Percentiles rank a stretch among this genome's conserved stretches.
Conservation (phyloP, 2,329 filamentous ascomycete genomes). For the Xylaria sp. region DNA sequence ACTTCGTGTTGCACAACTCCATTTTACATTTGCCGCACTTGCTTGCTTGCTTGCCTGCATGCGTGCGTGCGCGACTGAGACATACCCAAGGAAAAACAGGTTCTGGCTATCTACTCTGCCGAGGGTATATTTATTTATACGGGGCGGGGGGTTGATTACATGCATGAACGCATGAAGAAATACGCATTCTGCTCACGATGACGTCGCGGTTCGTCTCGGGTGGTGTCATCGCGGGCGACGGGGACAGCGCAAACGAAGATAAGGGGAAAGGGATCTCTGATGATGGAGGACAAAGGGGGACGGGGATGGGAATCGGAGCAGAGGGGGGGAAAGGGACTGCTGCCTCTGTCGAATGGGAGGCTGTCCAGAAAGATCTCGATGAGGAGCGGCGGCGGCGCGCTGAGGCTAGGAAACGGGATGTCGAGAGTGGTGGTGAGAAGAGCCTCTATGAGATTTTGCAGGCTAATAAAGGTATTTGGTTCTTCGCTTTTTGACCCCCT, state of each 20-base stretch:
- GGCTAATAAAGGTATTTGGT: constrained; percentile 72
- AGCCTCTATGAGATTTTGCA: constrained; percentile 79
- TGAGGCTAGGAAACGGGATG: constrained; percentile 58
- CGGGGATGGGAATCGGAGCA: too few relatives aligned
- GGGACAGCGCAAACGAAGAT: neutral
- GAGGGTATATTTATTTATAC: neutral
- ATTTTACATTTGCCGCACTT: too few relatives aligned
- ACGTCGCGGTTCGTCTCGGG: constrained; percentile 66
- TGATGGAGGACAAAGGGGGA: neutral
- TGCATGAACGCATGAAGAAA: neutral
- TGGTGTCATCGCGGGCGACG: constrained; percentile 59
- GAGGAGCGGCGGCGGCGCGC: constrained; percentile 65
- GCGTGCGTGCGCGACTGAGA: neutral
- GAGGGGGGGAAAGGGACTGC: neutral
- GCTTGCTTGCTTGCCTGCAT: neutral
- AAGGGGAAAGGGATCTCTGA: neutral
- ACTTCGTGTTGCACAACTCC: too few relatives aligned
- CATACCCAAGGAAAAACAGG: neutral
- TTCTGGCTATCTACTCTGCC: neutral
- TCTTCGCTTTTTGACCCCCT: constrained; percentile 12
- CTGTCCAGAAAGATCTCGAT: constrained; percentile 72
- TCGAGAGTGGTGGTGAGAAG: constrained; percentile 60
- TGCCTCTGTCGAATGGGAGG: constrained; percentile 65
- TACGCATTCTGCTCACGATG: constrained; percentile 50
- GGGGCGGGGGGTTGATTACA: too few relatives aligned